phyloP scores from a whole-genome alignment of 2,329 filamentous ascomycete genomes.

The Claviceps sp. region DNA sequence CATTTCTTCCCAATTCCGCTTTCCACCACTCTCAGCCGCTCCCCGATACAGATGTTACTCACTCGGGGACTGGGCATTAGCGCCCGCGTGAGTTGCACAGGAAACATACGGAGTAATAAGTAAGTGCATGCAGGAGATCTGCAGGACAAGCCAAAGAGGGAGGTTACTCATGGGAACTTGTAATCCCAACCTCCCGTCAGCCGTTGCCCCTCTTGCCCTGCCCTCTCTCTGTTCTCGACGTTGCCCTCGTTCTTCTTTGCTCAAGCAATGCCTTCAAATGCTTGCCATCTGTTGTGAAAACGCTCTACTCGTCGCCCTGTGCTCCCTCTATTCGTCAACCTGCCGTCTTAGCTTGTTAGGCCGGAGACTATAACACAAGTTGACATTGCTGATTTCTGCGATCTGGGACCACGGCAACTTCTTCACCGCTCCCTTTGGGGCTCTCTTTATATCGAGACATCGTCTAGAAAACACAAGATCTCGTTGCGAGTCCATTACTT shows the following conservation, averaged over 20 bases:
- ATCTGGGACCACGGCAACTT: no score
- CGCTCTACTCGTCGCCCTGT: background rate
- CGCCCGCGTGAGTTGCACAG: background rate
- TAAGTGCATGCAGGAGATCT: no score
- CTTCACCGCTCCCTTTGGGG: no score
- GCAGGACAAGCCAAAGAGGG: background rate
- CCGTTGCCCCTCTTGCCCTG: background rate
- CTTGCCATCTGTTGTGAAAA: background rate
- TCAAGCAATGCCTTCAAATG: background rate
- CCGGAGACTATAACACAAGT: background rate
- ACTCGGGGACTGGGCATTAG: background rate
- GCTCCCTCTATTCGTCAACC: background rate
- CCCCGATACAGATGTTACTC: background rate
- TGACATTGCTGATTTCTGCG: background rate
- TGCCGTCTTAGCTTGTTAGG: conserved; percentile 2
- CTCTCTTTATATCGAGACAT: no score
- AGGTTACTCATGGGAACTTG: background rate
- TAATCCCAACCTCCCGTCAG: background rate
- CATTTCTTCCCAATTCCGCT: background rate
- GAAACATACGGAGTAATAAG: no score
- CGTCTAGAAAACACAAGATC: background rate
- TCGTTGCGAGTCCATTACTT: background rate
- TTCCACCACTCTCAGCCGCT: background rate
- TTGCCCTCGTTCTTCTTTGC: background rate
- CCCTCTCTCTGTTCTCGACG: background rate